These are phyloP conservation scores for Asterophora lycoperdoides DNA, from an alignment of 768 basidiomycete genomes.

Conservation along the genomic window DNA sequence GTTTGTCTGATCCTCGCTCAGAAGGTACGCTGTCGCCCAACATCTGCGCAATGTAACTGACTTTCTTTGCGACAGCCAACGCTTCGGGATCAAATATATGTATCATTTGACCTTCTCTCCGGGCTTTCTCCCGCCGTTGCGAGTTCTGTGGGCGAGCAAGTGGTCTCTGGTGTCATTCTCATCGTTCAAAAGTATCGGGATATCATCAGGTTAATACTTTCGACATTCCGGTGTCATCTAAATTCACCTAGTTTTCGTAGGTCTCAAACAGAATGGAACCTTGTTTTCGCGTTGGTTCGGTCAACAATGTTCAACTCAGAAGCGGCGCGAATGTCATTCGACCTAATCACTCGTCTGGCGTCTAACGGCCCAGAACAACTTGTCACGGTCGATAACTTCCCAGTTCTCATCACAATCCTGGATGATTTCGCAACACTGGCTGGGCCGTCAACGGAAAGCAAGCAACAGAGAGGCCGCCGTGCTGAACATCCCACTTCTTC, in stretches of 20 bases:
- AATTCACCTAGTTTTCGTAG: slow-evolving; percentile 30
- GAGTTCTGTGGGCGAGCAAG: slow-evolving; percentile 85
- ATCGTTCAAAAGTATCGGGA: slow-evolving; percentile 75
- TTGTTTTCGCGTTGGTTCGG: slow-evolving; percentile 83
- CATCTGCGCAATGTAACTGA: not conserved
- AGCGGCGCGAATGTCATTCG: slow-evolving; percentile 82
- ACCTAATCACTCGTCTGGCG: slow-evolving; percentile 64
- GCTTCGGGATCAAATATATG: slow-evolving; percentile 89
- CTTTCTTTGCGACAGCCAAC: slow-evolving; percentile 46
- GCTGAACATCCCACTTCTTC: slow-evolving; percentile 44
- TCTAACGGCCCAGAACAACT: slow-evolving; percentile 55
- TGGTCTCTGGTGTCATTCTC: slow-evolving; percentile 75
- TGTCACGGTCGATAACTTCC: slow-evolving; percentile 75
- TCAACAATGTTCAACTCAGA: slow-evolving; percentile 83
- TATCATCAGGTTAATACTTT: slow-evolving; percentile 53
- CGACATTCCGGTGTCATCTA: not conserved
- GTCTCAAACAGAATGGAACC: slow-evolving; percentile 94
- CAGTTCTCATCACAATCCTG: slow-evolving; percentile 72
- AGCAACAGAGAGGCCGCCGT: slow-evolving; percentile 50
- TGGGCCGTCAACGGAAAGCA: slow-evolving; percentile 51
- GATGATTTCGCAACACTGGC: slow-evolving; percentile 85
- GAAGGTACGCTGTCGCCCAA: slow-evolving; percentile 44
- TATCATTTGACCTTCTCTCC: slow-evolving; percentile 87
- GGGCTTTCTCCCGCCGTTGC: slow-evolving; percentile 73
- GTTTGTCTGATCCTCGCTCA: slow-evolving; percentile 81